phyloP scores from a whole-genome alignment of 768 basidiomycete species.

The Tylopilus sp. region DNA sequence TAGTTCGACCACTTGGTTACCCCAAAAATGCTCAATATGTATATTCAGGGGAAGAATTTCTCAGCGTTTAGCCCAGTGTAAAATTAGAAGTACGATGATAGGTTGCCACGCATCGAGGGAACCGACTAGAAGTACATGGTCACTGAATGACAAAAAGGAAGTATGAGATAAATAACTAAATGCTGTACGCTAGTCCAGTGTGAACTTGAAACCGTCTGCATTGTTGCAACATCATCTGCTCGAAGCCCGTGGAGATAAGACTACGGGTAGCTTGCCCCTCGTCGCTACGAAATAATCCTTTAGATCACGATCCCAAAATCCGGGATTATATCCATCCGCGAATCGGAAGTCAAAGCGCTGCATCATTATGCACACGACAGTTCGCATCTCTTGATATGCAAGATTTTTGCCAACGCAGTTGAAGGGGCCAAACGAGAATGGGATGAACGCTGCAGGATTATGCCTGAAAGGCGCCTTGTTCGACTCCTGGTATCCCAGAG shows the following conservation, averaged over 20 bases:
- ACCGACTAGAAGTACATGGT: slow-evolving; percentile 15
- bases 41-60: slow-evolving; percentile 10
- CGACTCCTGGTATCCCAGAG: slow-evolving; percentile 25
- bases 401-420: slow-evolving; percentile 45
- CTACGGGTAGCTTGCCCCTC: slow-evolving; percentile 33
- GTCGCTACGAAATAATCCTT: slow-evolving; percentile 39
- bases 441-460: slow-evolving; percentile 40
- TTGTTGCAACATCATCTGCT: slow-evolving; percentile 17
- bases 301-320: slow-evolving; percentile 33
- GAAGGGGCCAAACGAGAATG: slow-evolving; percentile 44
- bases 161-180: slow-evolving; percentile 20
- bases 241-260: slow-evolving; percentile 33
- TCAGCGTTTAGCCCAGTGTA: not conserved
- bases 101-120: slow-evolving; percentile 8
- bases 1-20: not conserved
- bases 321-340: slow-evolving; percentile 34
- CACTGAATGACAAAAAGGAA: slow-evolving; percentile 7
- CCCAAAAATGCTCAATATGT: not conserved
- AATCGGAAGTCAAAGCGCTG: slow-evolving; percentile 41
- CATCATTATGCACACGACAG: slow-evolving; percentile 36
- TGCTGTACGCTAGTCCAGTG: slow-evolving; percentile 25
- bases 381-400: slow-evolving; percentile 42
- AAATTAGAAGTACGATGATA: slow-evolving; percentile 4
- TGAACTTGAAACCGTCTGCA: slow-evolving; percentile 8
- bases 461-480: slow-evolving; percentile 31